A percentile compares a stretch with the other conserved stretches of the same genome.
Conservation (phyloP, 805 yeast species). For the Cyberlindnera mrakii region DNA sequence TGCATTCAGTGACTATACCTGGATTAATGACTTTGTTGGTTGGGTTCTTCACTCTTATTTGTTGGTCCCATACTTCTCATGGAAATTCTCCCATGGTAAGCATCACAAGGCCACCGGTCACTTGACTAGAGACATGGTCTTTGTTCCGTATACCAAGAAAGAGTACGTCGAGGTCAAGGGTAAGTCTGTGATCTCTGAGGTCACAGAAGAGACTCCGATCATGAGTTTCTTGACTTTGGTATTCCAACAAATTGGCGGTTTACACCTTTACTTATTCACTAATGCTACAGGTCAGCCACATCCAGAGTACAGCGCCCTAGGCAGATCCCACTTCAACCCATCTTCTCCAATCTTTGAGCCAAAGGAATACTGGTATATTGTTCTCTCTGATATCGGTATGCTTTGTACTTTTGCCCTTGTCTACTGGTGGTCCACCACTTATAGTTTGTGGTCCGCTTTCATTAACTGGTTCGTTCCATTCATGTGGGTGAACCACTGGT, state of each 20-base stretch:
- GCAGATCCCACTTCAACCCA: conserved; percentile 50
- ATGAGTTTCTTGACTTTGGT: conserved; percentile 35
- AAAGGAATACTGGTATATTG: conserved; percentile 48
- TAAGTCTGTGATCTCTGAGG: conserved; percentile 34
- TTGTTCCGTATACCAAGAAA: conserved; percentile 48
- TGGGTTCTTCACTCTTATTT: conserved; percentile 55
- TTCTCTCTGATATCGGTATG: conserved; percentile 53
- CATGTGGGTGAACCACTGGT: conserved; percentile 58
- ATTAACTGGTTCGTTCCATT: conserved; percentile 56
- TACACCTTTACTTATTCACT: conserved; percentile 41
- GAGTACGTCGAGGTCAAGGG: conserved; percentile 31
- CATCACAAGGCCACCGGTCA: conserved; percentile 64
- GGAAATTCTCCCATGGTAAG: conserved; percentile 55
- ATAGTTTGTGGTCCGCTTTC: conserved; percentile 44
- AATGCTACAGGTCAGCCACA: conserved; percentile 54
- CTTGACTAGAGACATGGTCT: conserved; percentile 53
- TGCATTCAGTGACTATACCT: conserved; percentile 50
- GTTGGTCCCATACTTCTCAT: conserved; percentile 55
- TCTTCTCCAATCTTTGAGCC: conserved; percentile 48
- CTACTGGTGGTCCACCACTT: conserved; percentile 44
- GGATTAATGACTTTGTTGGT: conserved; percentile 50
- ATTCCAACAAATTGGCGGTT: conserved; percentile 53
- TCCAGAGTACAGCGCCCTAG: conserved; percentile 35
- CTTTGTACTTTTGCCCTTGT: conserved; percentile 36
- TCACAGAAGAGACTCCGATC: conserved; percentile 52